Evolutionary conservation across 2,329 filamentous ascomycete species (phyloP).

Genomic region (Teratosphaeria viscida): DNA sequence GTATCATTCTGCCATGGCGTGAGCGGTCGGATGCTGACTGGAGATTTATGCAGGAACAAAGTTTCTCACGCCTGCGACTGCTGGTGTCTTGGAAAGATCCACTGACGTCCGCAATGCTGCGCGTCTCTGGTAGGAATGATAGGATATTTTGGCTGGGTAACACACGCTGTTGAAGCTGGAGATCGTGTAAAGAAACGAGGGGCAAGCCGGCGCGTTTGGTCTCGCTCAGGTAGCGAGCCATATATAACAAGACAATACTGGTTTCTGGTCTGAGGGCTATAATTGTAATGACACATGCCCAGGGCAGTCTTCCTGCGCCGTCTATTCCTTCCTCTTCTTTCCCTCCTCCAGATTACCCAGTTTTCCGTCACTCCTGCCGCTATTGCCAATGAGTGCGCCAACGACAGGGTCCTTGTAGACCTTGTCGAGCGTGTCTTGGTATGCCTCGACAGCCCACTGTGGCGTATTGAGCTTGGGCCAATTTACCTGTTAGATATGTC

Average conservation of each 20-base stretch:
- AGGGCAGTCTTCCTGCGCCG: neutral
- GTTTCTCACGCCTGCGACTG: neutral
- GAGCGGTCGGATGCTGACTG: neutral
- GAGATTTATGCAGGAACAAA: neutral
- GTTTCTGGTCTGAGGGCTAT: neutral
- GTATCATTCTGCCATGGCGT: neutral
- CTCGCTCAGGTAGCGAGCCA: neutral
- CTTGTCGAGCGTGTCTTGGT: conserved; percentile 73
- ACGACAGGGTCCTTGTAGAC: conserved; percentile 74
- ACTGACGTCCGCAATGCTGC: no score
- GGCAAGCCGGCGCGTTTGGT: neutral
- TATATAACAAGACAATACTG: neutral
- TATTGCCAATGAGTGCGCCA: conserved; percentile 53
- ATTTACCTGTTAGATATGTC: conserved; percentile 58
- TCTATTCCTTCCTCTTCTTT: conserved; percentile 89
- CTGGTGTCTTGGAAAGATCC: neutral
- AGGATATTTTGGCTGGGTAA: no score
- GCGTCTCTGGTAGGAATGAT: no score
- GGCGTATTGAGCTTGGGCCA: conserved; percentile 95
- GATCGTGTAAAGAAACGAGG: neutral
- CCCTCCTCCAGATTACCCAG: conserved; percentile 87
- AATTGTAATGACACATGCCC: neutral
- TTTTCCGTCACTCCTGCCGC: conserved; percentile 67
- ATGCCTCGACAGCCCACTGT: conserved; percentile 76
- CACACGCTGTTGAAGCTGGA: neutral